Evolutionary conservation across 495 filamentous ascomycete genomes (phyloP).

Genomic region (Hypomontagnella monticulosa): DNA sequence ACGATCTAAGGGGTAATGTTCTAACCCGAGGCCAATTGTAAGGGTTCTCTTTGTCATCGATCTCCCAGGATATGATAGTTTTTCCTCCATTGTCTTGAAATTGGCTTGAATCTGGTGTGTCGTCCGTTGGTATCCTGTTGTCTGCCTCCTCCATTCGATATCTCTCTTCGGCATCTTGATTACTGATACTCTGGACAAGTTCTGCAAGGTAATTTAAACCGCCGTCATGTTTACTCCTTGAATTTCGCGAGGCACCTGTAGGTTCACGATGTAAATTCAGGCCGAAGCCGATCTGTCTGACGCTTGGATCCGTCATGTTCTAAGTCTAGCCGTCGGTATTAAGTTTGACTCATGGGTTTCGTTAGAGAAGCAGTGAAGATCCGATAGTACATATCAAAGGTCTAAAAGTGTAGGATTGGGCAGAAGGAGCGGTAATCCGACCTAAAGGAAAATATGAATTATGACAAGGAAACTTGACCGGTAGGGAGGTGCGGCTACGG

Average conservation of each 20-base stretch:
- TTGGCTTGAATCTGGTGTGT: conserved; percentile 20
- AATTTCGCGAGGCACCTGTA: conserved; percentile 18
- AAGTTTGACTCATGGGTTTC: not conserved
- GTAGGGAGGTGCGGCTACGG: conserved; percentile 19
- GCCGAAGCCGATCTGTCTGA: not conserved
- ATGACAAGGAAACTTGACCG: conserved; percentile 10
- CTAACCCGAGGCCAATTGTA: conserved; percentile 64
- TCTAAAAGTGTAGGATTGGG: not conserved
- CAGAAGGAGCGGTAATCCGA: not conserved
- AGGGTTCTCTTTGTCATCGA: conserved; percentile 63
- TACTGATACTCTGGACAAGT: conserved; percentile 50
- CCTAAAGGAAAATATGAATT: not conserved
- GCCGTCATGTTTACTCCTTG: conserved; percentile 16
- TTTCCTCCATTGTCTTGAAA: conserved; percentile 39
- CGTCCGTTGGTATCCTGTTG: conserved; percentile 41
- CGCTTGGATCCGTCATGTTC: conserved; percentile 13
- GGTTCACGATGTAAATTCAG: conserved; percentile 16
- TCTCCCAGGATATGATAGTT: conserved; percentile 59
- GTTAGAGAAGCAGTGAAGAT: not conserved
- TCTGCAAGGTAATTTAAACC: conserved; percentile 33
- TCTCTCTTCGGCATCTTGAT: conserved; percentile 46
- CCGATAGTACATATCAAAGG: not conserved
- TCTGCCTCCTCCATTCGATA: conserved; percentile 51
- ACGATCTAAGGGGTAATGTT: not conserved
- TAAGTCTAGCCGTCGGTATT: not conserved